A percentile compares a stretch with the other conserved stretches of the same genome.
phyloP scores from a whole-genome alignment of 805 yeast species.

The Saturnispora galanensis region DNA sequence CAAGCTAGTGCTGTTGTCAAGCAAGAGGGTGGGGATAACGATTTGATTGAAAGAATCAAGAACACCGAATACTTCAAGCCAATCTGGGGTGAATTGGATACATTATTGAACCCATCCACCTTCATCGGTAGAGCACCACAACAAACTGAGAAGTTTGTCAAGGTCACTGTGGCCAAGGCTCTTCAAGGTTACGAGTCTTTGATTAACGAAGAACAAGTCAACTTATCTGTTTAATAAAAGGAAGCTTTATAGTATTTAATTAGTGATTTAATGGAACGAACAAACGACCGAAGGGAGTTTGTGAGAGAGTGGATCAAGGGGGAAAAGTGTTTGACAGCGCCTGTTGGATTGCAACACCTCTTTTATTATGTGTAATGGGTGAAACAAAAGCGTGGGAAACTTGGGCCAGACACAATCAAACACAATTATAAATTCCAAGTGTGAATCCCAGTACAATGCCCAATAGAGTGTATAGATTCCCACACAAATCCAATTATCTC shows the following conservation, averaged over 20 bases:
- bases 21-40: slow-evolving; percentile 98
- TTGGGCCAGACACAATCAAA: too few species aligned
- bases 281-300: too few species aligned
- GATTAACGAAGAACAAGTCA: slow-evolving; percentile 59
- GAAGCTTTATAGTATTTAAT: not conserved
- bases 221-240: slow-evolving; percentile 57
- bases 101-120: slow-evolving; percentile 80
- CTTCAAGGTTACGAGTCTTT: slow-evolving; percentile 52
- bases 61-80: slow-evolving; percentile 78
- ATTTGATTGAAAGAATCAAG: slow-evolving; percentile 80
- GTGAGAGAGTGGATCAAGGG: too few species aligned
- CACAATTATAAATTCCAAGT: too few species aligned
- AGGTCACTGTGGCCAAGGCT: slow-evolving; percentile 75
- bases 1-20: slow-evolving; percentile 96
- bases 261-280: too few species aligned
- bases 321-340: too few species aligned
- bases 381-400: too few species aligned
- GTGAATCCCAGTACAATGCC: too few species aligned
- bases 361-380: too few species aligned
- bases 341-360: too few species aligned
- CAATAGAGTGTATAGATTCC: too few species aligned
- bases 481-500: too few species aligned
- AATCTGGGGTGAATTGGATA: slow-evolving; percentile 73
- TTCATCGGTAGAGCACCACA: slow-evolving; percentile 98
- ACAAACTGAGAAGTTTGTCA: slow-evolving; percentile 90